These are phyloP conservation scores for Prunus fruticosa DNA, from an alignment of 306 rosid genomes.

Conservation along the genomic window DNA sequence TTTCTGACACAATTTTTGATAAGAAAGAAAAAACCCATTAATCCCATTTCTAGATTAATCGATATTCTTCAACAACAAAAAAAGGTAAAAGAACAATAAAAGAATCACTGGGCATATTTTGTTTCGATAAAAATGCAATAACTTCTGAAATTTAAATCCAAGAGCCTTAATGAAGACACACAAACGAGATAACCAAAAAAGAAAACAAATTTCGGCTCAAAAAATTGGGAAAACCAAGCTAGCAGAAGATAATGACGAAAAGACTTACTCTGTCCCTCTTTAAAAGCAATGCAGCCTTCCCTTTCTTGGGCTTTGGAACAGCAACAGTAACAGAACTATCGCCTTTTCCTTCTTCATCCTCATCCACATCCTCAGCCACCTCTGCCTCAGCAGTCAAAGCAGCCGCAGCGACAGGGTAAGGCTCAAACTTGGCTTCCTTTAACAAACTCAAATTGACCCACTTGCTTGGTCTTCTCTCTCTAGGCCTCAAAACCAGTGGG, in stretches of 20 bases:
- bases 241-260: not conserved
- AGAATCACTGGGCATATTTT: not conserved
- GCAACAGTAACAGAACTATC: constrained; percentile 21
- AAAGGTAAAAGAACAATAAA: not conserved
- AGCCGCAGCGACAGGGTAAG: constrained; percentile 34
- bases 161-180: constrained; percentile 15
- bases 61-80: not conserved
- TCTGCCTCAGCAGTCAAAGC: constrained; percentile 59
- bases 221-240: not conserved
- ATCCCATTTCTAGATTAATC: not conserved
- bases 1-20: no score
- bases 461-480: constrained; percentile 21
- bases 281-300: constrained; percentile 86
- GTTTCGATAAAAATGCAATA: constrained; percentile 4
- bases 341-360: constrained; percentile 31
- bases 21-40: no score
- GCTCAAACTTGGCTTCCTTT: constrained; percentile 19
- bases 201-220: not conserved
- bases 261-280: constrained; percentile 81
- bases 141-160: constrained; percentile 13
- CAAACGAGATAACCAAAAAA: not conserved
- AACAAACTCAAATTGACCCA: constrained; percentile 26
- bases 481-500: constrained; percentile 37
- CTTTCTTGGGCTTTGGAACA: constrained; percentile 67
- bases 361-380: constrained; percentile 47